Evolutionary conservation across 2,329 filamentous ascomycete species (phyloP).

Genomic region (Ramularia endophylla): DNA sequence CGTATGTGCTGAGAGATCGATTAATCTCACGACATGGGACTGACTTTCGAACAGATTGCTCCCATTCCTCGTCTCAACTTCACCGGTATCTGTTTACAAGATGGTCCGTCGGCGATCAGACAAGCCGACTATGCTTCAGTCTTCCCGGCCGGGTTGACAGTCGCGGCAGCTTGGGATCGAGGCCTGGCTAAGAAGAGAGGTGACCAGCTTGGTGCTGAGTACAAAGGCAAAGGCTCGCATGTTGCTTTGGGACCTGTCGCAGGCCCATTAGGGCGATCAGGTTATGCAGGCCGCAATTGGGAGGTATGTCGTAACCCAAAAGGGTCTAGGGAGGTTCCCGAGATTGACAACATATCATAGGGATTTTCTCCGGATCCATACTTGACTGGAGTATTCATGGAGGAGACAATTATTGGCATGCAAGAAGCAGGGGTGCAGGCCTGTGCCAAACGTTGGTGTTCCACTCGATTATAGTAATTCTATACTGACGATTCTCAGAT

Average conservation of each 20-base stretch:
- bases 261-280: slow-evolving; percentile 21
- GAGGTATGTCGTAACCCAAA: slow-evolving; percentile 74
- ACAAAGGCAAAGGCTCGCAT: slow-evolving; percentile 65
- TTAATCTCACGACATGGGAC: slow-evolving; percentile 68
- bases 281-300: slow-evolving; percentile 21
- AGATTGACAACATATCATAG: slow-evolving; percentile 75
- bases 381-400: slow-evolving; percentile 71
- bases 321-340: slow-evolving; percentile 14
- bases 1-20: slow-evolving; percentile 31
- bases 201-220: slow-evolving; percentile 66
- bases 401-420: slow-evolving; percentile 70
- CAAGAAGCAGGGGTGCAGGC: slow-evolving; percentile 70
- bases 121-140: slow-evolving; percentile 79
- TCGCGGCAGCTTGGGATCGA: slow-evolving; percentile 84
- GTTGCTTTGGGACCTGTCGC: slow-evolving; percentile 71
- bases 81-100: slow-evolving; percentile 74
- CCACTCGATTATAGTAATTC: slow-evolving; percentile 52
- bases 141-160: slow-evolving; percentile 81
- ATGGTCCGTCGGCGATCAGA: slow-evolving; percentile 76
- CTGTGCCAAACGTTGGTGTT: slow-evolving; percentile 56
- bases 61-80: slow-evolving; percentile 55
- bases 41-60: slow-evolving; percentile 28
- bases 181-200: slow-evolving; percentile 76
- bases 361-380: slow-evolving; percentile 85
- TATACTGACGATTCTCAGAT: slow-evolving; percentile 60